Evolutionary conservation across 768 basidiomycete species (phyloP), one percentile per base, ranked within the genome.

Genomic region (Suillus fuscotomentosus): DNA sequence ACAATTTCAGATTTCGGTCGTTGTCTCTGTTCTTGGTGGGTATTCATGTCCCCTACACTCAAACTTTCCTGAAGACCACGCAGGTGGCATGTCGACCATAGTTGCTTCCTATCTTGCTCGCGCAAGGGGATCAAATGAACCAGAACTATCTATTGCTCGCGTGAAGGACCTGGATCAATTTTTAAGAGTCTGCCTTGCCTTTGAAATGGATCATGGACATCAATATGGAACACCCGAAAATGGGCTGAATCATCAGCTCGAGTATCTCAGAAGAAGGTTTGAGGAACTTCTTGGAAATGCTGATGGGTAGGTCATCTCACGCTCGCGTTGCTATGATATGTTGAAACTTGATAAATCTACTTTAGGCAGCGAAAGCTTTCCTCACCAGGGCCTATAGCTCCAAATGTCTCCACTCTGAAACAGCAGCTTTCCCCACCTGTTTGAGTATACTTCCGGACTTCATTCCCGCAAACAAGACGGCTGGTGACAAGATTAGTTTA

Each of bases 71-170:
- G 15, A 69, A 24, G 20, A 39, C 43, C 8, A 22, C 36, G 13
- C 34, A 86, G 88, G 91, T 45, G 90, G 86, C 17, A 64, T 88
- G 13, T 75, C 89, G 5, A 92, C 90, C 0, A 34, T 91, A 22
- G 82, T 88, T 15, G 89, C 90, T 17, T 88, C 89, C 3, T 92
- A 88, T 72, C 80, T 92, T 22, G 91, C 90, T 3, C 85, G 87
- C 14, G 81, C 84, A 36, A 84, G 89, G 34, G 88, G 89, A 15
- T 86, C 88, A 0, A 84, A 84, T 47, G 90, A 92, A 68, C 91
- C 91, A 2, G 88, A 91, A 66, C 59, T 82, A n/a, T 89, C 88
- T 0, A 78, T 81, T 34, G 71, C 77, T 3, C 83, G 85, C 10
- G 79, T 79, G 5, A 86, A 87, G 65, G 87, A 88, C 64, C 79